Evolutionary conservation across 2,329 filamentous ascomycete species (phyloP).

Genomic region (Ophiostoma triangulosporum): DNA sequence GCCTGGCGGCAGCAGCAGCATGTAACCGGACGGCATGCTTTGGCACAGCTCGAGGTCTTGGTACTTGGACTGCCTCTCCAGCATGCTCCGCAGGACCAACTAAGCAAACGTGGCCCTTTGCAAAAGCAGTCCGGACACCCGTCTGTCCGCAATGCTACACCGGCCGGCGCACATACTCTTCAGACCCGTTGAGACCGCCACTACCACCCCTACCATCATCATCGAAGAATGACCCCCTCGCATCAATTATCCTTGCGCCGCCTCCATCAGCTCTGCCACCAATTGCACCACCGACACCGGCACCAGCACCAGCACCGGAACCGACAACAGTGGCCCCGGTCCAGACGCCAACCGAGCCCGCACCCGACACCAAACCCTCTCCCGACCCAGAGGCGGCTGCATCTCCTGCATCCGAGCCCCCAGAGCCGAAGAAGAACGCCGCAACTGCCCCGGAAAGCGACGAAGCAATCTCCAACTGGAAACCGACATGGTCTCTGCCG

Average conservation of each 20-base stretch:
- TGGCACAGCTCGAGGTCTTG: neutral
- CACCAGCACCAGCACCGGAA: neutral
- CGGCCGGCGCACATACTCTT: neutral
- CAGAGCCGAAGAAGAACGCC: neutral
- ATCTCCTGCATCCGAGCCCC: neutral
- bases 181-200: neutral
- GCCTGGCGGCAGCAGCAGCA: neutral
- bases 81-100: neutral
- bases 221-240: neutral
- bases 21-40: neutral
- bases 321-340: no score
- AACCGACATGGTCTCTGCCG: slow-evolving; percentile 20
- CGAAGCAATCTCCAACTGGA: neutral
- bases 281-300: neutral
- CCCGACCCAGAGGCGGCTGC: neutral
- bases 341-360: neutral
- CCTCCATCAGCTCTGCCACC: neutral
- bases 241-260: neutral
- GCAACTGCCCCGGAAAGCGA: neutral
- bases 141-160: neutral
- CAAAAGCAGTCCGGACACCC: neutral
- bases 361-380: neutral
- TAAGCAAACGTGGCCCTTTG: neutral
- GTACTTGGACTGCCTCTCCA: neutral
- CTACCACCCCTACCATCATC: neutral